Percentiles rank a stretch among this genome's conserved stretches.
These are phyloP conservation scores for Scheffersomyces spartinae DNA, from an alignment of 805 yeast species.

Conservation along the genomic window DNA sequence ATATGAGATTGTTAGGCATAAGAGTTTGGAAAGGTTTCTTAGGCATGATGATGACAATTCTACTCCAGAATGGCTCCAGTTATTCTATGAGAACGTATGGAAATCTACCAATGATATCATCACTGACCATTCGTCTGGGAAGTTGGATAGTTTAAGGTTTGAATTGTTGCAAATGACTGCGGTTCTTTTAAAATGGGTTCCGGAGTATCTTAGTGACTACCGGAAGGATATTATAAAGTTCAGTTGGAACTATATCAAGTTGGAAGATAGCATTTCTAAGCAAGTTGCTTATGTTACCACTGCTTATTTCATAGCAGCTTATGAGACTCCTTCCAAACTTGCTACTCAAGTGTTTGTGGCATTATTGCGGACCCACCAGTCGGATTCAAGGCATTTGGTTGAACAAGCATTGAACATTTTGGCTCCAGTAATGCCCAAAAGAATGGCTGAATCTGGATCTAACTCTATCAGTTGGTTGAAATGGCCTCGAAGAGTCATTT, in stretches of 20 bases:
- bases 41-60: conserved; percentile 11
- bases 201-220: conserved; percentile 44
- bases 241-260: conserved; percentile 85
- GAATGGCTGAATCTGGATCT: conserved; percentile 45
- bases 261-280: conserved; percentile 81
- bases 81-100: conserved; percentile 65
- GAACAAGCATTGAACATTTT: conserved; percentile 78
- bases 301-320: conserved; percentile 73
- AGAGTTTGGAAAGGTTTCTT: conserved; percentile 37
- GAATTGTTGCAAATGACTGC: conserved; percentile 78
- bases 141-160: conserved; percentile 62
- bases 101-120: conserved; percentile 42
- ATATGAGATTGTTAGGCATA: conserved; percentile 42
- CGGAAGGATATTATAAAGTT: conserved; percentile 84
- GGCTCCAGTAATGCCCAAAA: conserved; percentile 74
- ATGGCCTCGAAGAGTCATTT: conserved; percentile 86
- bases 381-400: conserved; percentile 74
- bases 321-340: conserved; percentile 79
- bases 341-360: conserved; percentile 92
- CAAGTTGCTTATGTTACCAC: conserved; percentile 90
- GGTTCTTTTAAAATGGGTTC: conserved; percentile 56
- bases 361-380: conserved; percentile 68
- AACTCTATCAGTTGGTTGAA: conserved; percentile 67
- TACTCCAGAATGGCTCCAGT: conserved; percentile 50
- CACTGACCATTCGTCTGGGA: conserved; percentile 48